Base-by-base conservation (phyloP, 208 protist species). In the Wallacemonas rigidus region DNA sequence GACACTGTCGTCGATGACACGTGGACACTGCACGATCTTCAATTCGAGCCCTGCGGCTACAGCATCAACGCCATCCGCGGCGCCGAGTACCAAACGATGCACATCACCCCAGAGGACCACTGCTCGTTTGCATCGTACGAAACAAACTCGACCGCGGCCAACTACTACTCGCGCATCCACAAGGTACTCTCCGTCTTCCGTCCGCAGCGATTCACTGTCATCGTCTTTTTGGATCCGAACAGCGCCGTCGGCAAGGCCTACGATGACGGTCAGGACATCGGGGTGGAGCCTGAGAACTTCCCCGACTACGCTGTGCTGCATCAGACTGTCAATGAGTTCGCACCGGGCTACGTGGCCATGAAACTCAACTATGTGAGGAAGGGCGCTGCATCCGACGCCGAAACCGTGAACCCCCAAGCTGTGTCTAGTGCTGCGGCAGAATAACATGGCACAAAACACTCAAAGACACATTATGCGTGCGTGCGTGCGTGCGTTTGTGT, bases 31-130 rank as follows among this genome's bases (percentile, higher is more conserved):
- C 92, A 98, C 71, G 90, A 94, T 63, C 80, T 97, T 43, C 82
- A 95, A 67, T 98, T 98, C 77, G 91, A 96, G 61, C 97, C 97
- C 11, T 98, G 97, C 76, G 97, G 97, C 51, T 98, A 98, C 71
- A 97, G 92, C 74, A 88, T 98, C 56, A 98, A 98, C 80, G 94
- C 92, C 17, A 88, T 98, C 39, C 75, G 83, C 14, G 93, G 74
- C 15, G 75, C 69, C 50, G 82, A 92, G 72, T 98, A 98, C 80
- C 95, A 90, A 71, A 98, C 97, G 8, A 97, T 98, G 62, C 97
- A 98, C 85, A 97, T 98, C 78, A 98, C 97, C 57, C 97, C 97
- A 0, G 95, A 98, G 76, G 77, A 89, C 41, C 86, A 96, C 77
- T 98, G 92, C 81, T 95, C 86, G 36, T 98, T 97, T 72, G 97